Percentiles rank a stretch among this genome's conserved stretches.
phyloP scores from a whole-genome alignment of 169 alveolate genomes.

The Plasmodium falciparum region DNA sequence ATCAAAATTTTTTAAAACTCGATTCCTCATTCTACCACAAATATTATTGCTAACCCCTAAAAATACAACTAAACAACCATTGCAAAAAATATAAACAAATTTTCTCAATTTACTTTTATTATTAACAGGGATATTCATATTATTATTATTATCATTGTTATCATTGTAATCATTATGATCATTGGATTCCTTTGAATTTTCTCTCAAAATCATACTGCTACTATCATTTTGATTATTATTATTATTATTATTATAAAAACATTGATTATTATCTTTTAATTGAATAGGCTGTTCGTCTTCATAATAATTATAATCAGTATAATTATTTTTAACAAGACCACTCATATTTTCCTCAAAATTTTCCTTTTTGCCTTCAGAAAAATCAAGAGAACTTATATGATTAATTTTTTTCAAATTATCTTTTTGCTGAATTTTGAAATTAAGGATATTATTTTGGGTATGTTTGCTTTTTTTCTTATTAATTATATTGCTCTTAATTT shows the following conservation, averaged over 20 bases:
- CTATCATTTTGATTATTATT: too few relatives aligned
- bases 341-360: too few relatives aligned
- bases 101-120: slow-evolving; percentile 10
- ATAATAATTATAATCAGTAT: too few relatives aligned
- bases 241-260: too few relatives aligned
- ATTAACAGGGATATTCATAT: not conserved
- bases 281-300: too few relatives aligned
- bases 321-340: too few relatives aligned
- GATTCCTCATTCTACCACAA: slow-evolving; percentile 66
- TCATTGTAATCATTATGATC: not conserved
- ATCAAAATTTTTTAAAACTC: slow-evolving; percentile 57
- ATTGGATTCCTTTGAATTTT: not conserved
- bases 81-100: slow-evolving; percentile 53
- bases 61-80: slow-evolving; percentile 72
- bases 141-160: too few relatives aligned
- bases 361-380: too few relatives aligned
- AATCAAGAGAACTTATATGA: not conserved
- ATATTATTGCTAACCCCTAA: slow-evolving; percentile 66
- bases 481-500: not conserved
- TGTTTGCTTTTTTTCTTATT: not conserved
- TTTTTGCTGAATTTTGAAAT: not conserved
- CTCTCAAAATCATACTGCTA: too few relatives aligned
- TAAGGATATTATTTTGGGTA: not conserved
- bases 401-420: slow-evolving; percentile 1
- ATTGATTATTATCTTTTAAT: too few relatives aligned